Conservation (phyloP, 2,329 filamentous ascomycete species). For the Ceratocystis destructans region DNA sequence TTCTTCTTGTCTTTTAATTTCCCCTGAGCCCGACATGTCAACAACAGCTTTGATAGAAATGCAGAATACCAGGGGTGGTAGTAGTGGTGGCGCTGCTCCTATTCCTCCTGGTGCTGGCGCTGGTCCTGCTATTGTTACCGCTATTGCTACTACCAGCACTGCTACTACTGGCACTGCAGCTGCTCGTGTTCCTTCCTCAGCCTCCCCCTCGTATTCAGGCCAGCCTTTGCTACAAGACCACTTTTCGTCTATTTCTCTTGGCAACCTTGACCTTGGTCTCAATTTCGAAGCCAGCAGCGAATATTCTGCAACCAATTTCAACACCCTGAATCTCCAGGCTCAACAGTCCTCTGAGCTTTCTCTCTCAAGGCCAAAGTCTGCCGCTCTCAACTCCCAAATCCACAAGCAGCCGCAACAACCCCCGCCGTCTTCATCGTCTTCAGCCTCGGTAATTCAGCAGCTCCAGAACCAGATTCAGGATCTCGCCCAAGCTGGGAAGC, state of each 20-base stretch:
- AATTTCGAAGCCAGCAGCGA: constrained; percentile 11
- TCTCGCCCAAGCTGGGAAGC: not conserved
- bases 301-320: constrained; percentile 2
- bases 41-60: not conserved
- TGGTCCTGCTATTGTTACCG: not conserved
- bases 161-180: not conserved
- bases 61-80: not conserved
- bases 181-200: constrained; percentile 3
- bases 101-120: not conserved
- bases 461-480: constrained; percentile 18
- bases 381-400: not conserved
- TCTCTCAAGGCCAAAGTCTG: not conserved
- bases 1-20: not conserved
- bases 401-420: not conserved
- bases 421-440: constrained; percentile 4
- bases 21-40: constrained; percentile 11
- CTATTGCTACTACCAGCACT: not conserved
- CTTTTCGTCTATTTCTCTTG: constrained; percentile 15
- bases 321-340: not conserved
- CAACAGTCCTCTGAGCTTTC: not conserved
- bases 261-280: constrained; percentile 6
- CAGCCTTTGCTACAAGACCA: not conserved
- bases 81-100: not conserved
- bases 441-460: constrained; percentile 20
- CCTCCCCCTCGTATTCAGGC: constrained; percentile 11